These are phyloP conservation scores for Mrakia gelida DNA, from an alignment of 768 basidiomycete genomes.

Conservation along the genomic window DNA sequence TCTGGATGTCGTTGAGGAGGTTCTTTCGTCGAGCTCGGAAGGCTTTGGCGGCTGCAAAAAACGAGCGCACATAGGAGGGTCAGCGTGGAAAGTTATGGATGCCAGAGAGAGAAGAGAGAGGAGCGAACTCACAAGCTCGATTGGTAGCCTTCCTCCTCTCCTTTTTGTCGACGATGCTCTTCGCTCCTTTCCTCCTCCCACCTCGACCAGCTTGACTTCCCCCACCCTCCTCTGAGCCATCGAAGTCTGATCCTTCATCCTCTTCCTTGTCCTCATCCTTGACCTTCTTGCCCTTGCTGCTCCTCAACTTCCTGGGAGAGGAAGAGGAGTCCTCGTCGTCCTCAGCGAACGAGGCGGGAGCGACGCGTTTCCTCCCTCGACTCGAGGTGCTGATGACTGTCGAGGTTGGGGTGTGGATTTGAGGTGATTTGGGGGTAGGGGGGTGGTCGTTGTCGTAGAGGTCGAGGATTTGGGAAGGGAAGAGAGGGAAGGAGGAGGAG, in stretches of 20 bases:
- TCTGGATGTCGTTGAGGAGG: not conserved
- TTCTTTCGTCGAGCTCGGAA: conserved; percentile 12
- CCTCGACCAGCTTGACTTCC: not conserved
- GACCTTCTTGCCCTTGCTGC: not conserved
- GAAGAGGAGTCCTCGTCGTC: not conserved
- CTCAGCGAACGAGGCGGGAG: not conserved
- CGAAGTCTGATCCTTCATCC: not conserved
- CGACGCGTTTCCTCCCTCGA: not conserved
- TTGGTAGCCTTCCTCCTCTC: conserved; percentile 16
- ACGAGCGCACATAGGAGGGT: not conserved
- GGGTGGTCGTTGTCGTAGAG: not conserved
- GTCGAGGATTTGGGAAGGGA: not conserved
- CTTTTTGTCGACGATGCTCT: not conserved
- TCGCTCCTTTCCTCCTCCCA: not conserved
- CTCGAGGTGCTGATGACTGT: not conserved
- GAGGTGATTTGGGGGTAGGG: not conserved
- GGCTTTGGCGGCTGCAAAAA: not conserved
- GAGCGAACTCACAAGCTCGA: not conserved
- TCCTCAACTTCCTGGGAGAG: not conserved
- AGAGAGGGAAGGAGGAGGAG: not conserved
- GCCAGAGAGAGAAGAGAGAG: not conserved
- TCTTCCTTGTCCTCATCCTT: not conserved
- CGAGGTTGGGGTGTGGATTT: not conserved
- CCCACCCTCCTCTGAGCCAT: not conserved
- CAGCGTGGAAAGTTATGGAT: not conserved